Base-by-base conservation (phyloP, 164 flowering plant genomes). In the Stephania cephalantha region DNA sequence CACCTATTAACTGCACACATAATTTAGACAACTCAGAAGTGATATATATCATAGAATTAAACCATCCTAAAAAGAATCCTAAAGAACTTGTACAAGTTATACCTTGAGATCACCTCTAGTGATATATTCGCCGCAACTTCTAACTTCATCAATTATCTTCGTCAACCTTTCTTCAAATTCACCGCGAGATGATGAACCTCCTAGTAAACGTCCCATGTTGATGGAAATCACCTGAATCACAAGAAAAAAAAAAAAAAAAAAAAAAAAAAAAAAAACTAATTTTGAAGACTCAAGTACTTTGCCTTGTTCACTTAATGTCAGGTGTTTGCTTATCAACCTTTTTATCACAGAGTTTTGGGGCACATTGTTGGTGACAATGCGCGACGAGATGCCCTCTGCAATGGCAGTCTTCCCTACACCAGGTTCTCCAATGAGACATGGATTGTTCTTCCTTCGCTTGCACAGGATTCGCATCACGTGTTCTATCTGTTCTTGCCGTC, bases 21-120 rank as follows among this genome's bases (percentile, higher is more conserved):
- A 52, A 42, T 18, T n/a, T 9, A 9, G 2, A 29, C 15, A 4
- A 10, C 4, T 58, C 15, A 15, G 17, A 5, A 58, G 64, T 7
- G 42, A 35, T 35, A 35, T 70, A 50, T 44, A 2, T 52, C 46
- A 70, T 70, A n/a, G 45, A 18, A 4, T 58, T 58, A 9, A 42
- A 7, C 53, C 9, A 42, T 18, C 53, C 42, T 35, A 35, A 35
- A 35, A 35, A 35, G 42, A 4, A 35, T 35, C 42, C 42, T 35
- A 35, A 35, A 35, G 42, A 35, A 35, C 42, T 74, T n/a, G 44
- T n/a, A 30, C 17, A n/a, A 50, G 11, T 8, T 48, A 9, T 50
- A 89, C 92, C 89, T 85, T 89, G 67, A 90, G 78, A 86, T 90
- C 94, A 78, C 94, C 92, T 80, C 94, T 86, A n/a, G 89, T 91